phyloP scores from a whole-genome alignment of 176 grass and related monocot species.

The Leersia perrieri region DNA sequence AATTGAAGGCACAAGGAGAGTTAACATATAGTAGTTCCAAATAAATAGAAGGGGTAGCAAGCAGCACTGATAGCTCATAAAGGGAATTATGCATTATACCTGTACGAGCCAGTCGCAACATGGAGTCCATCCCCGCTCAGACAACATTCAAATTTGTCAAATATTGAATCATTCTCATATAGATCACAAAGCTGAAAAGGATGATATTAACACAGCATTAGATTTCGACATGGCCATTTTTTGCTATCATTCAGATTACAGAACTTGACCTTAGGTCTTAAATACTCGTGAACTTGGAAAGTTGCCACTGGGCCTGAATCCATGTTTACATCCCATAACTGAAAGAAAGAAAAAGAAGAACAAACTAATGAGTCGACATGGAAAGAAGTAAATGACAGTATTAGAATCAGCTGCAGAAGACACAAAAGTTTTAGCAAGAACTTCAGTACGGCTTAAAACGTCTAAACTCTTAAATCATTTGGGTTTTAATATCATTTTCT shows the following conservation, averaged over 20 bases:
- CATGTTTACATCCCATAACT: conserved; percentile 97
- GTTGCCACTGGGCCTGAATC: conserved; percentile 82
- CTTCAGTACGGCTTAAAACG: not conserved
- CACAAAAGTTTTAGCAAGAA: not conserved
- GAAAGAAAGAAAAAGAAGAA: conserved; percentile 17
- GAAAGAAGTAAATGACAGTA: conserved; percentile 5
- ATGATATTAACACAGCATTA: conserved; percentile 18
- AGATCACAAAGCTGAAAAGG: conserved; percentile 77
- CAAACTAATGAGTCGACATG: not conserved
- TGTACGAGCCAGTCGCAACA: conserved; percentile 87
- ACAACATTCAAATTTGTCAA: conserved; percentile 93
- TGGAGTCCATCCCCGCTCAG: conserved; percentile 68
- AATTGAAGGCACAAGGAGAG: conserved; percentile 31
- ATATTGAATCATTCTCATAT: conserved; percentile 87
- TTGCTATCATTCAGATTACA: conserved; percentile 22
- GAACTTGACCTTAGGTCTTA: conserved; percentile 79
- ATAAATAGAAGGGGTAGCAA: conserved; percentile 14
- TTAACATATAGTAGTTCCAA: conserved; percentile 25
- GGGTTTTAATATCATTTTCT: not conserved
- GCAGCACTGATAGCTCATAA: conserved; percentile 22
- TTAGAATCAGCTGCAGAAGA: conserved; percentile 9
- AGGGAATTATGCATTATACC: conserved; percentile 40
- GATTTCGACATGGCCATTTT: conserved; percentile 20
- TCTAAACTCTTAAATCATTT: not conserved
- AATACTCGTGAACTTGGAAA: conserved; percentile 89